Evolutionary conservation across 1,284 basidiomycete genomes (phyloP).

Genomic region (Moesziomyces globuligerus): DNA sequence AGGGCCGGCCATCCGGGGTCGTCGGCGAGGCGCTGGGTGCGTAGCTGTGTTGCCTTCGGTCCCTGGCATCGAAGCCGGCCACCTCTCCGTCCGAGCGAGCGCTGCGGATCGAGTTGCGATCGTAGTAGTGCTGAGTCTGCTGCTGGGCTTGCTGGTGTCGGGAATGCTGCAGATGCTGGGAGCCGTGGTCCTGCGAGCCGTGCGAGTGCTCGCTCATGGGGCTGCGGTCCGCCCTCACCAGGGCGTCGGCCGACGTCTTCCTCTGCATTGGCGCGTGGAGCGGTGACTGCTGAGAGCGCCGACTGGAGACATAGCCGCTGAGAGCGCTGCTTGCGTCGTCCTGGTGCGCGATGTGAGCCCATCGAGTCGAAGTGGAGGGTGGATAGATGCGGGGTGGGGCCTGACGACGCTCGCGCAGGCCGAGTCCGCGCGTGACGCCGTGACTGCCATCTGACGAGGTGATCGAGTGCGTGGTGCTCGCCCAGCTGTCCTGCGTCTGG

Average conservation of each 20-base stretch:
- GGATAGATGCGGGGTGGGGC: conserved; percentile 56
- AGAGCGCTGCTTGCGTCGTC: conserved; percentile 18
- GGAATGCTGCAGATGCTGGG: conserved; percentile 3
- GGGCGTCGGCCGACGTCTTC: conserved; percentile 32
- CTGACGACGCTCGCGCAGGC: conserved; percentile 49
- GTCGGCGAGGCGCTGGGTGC: not conserved
- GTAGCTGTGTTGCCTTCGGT: not conserved
- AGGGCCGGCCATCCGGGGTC: not conserved
- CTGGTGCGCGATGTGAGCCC: conserved; percentile 29
- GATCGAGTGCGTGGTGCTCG: conserved; percentile 29
- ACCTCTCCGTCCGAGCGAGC: conserved; percentile 9
- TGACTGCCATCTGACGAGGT: conserved; percentile 33
- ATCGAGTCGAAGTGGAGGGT: conserved; percentile 41
- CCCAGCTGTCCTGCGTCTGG: conserved; percentile 39
- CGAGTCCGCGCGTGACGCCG: conserved; percentile 14
- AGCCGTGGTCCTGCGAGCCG: not conserved
- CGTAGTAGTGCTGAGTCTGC: conserved; percentile 1
- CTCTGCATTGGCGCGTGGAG: conserved; percentile 18
- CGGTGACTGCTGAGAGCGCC: conserved; percentile 20
- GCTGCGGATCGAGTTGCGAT: conserved; percentile 7
- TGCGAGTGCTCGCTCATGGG: conserved; percentile 26
- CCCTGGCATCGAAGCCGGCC: not conserved
- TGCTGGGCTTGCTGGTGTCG: not conserved
- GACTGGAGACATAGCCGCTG: conserved; percentile 2
- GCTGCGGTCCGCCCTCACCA: conserved; percentile 24